phyloP scores from a whole-genome alignment of 805 yeast species.

The Spathaspora girioi region DNA sequence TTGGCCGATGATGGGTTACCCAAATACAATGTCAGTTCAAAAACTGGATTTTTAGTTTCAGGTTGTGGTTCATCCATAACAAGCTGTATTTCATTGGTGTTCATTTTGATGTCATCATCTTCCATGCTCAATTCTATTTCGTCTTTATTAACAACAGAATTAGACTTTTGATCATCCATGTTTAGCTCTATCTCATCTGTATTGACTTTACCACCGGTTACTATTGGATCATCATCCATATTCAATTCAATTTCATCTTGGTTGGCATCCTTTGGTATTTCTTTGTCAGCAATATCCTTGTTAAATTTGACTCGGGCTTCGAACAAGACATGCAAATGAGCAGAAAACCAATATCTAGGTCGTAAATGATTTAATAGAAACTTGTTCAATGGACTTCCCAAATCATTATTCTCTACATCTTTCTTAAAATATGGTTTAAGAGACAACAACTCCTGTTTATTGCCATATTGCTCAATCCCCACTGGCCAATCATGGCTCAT shows the following conservation, averaged over 20 bases:
- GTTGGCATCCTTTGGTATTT: background rate
- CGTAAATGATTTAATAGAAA: conserved; percentile 47
- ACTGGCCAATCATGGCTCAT: conserved; percentile 95
- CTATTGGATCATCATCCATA: conserved; percentile 1
- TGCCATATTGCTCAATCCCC: conserved; percentile 66
- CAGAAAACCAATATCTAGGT: conserved; percentile 82
- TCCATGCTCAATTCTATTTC: conserved; percentile 22
- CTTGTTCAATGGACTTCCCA: conserved; percentile 74
- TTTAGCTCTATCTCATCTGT: conserved; percentile 18
- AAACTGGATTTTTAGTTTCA: background rate
- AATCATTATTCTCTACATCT: conserved; percentile 55
- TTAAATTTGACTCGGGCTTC: conserved; percentile 45
- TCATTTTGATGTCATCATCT: background rate
- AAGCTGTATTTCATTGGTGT: conserved; percentile 14
- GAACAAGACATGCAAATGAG: conserved; percentile 80
- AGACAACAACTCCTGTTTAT: conserved; percentile 44
- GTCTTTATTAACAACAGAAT: conserved; percentile 5
- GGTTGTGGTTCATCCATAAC: conserved; percentile 13
- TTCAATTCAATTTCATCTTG: conserved; percentile 7
- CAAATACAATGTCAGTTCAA: conserved; percentile 1
- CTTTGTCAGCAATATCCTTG: background rate
- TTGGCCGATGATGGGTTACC: background rate
- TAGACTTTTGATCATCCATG: conserved; percentile 13
- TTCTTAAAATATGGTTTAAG: conserved; percentile 62
- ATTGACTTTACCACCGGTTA: conserved; percentile 1